Percentiles rank a stretch among this genome's conserved stretches.
phyloP scores from a whole-genome alignment of 2,329 filamentous ascomycete species.

The Fonsecaea nubica region DNA sequence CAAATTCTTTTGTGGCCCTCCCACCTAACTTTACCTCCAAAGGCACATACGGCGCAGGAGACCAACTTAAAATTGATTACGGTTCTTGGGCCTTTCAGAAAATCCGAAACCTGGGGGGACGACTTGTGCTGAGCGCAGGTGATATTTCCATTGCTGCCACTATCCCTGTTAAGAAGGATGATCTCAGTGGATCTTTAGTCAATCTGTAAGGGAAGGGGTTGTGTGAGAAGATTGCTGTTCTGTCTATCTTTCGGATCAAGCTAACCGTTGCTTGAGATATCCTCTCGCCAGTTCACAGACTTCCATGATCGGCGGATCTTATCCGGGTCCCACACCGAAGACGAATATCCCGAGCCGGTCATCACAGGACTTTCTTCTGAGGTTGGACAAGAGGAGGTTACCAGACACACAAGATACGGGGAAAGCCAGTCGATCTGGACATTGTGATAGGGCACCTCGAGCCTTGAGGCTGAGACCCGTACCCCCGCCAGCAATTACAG shows the following conservation, averaged over 20 bases:
- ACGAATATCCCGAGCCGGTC: constrained; percentile 12
- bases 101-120: constrained; percentile 14
- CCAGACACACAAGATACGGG: neutral
- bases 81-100: neutral
- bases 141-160: neutral
- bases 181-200: constrained; percentile 26
- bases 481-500: neutral
- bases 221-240: constrained; percentile 28
- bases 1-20: constrained; percentile 1
- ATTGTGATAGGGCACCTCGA: neutral
- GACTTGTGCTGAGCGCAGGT: constrained; percentile 1
- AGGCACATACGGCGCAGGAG: constrained; percentile 9
- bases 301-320: constrained; percentile 4
- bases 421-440: constrained; percentile 1
- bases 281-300: constrained; percentile 5
- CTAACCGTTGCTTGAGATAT: constrained; percentile 18
- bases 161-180: constrained; percentile 10
- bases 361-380: neutral
- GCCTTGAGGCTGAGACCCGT: constrained; percentile 1
- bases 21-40: neutral
- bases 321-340: constrained; percentile 14
- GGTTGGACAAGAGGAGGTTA: constrained; percentile 7
- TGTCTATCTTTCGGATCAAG: constrained; percentile 23
- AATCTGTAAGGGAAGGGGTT: constrained; percentile 17
- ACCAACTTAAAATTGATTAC: constrained; percentile 3